Conservation (phyloP, 2,329 filamentous ascomycete species). For the Xylariales sp. region DNA sequence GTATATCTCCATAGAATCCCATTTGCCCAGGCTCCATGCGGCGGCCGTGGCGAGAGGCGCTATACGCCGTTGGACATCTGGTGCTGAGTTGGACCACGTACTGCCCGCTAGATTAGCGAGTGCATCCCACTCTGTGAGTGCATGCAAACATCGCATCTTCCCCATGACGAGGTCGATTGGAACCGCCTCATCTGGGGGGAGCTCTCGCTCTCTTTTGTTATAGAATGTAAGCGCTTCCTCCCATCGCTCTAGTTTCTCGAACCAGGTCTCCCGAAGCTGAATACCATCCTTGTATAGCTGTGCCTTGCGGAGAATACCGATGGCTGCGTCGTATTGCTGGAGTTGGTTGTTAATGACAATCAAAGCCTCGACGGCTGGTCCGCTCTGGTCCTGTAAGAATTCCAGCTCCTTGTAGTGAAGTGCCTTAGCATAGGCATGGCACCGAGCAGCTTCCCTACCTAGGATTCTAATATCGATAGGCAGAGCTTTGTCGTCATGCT, state of each 20-base stretch:
- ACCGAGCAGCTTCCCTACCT: slow-evolving; percentile 93
- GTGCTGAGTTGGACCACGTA: slow-evolving; percentile 90
- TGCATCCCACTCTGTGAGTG: slow-evolving; percentile 96
- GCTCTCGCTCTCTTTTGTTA: slow-evolving; percentile 82
- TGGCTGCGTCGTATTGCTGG: slow-evolving; percentile 97
- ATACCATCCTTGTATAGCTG: slow-evolving; percentile 95
- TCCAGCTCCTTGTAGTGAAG: slow-evolving; percentile 99
- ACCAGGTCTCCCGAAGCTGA: slow-evolving; percentile 97
- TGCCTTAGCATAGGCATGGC: slow-evolving; percentile 97
- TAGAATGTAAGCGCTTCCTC: slow-evolving; percentile 95
- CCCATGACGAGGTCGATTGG: slow-evolving; percentile 98
- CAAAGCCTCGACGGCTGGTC: slow-evolving; percentile 92
- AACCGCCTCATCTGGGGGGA: slow-evolving; percentile 64
- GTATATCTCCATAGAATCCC: slow-evolving; percentile 98
- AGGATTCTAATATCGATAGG: slow-evolving; percentile 97
- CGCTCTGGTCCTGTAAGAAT: slow-evolving; percentile 97
- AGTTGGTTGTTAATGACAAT: slow-evolving; percentile 99
- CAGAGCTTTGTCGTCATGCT: slow-evolving; percentile 97
- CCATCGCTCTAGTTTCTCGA: slow-evolving; percentile 98
- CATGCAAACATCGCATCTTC: slow-evolving; percentile 98
- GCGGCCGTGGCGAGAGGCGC: slow-evolving; percentile 94
- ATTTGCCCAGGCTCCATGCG: slow-evolving; percentile 95
- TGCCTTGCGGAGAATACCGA: slow-evolving; percentile 95
- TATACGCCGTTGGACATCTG: slow-evolving; percentile 89
- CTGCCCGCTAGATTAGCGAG: slow-evolving; percentile 89